Conservation (phyloP, 1,284 basidiomycete genomes). For the Pseudozyma tsukubaensis region DNA sequence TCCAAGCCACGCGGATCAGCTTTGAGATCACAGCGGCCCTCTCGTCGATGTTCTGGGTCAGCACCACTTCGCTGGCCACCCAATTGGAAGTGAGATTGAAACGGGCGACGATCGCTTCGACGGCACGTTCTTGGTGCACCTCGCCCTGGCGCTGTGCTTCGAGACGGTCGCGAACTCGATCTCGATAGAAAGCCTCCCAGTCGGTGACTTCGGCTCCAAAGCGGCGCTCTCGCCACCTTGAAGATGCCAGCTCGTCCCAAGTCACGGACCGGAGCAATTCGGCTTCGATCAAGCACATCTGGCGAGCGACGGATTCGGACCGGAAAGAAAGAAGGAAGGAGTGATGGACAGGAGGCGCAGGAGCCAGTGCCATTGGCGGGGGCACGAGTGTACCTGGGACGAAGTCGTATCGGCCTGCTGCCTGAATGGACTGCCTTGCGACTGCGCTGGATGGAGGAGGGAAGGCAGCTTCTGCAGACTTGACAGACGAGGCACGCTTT, state of each 20-base stretch:
- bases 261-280: slow-evolving; percentile 84
- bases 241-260: slow-evolving; percentile 82
- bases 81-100: slow-evolving; percentile 89
- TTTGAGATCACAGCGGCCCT: slow-evolving; percentile 79
- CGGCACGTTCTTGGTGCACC: slow-evolving; percentile 45
- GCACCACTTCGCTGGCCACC: slow-evolving; percentile 79
- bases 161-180: slow-evolving; percentile 77
- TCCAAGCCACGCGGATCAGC: slow-evolving; percentile 89
- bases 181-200: slow-evolving; percentile 84
- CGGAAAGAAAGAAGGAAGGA: slow-evolving; percentile 63
- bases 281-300: slow-evolving; percentile 87
- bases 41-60: slow-evolving; percentile 71
- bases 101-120: slow-evolving; percentile 78
- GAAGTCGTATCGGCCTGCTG: background rate
- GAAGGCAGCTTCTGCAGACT: background rate
- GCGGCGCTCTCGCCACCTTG: slow-evolving; percentile 67
- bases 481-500: slow-evolving; percentile 5
- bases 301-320: slow-evolving; percentile 77
- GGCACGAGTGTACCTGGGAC: slow-evolving; percentile 4
- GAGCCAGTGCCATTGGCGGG: slow-evolving; percentile 13
- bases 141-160: slow-evolving; percentile 71
- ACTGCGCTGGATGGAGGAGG: background rate
- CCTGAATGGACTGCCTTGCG: background rate
- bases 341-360: slow-evolving; percentile 51
- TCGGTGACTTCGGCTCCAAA: slow-evolving; percentile 77